A percentile compares a stretch with the other conserved stretches of the same genome.
phyloP scores from a whole-genome alignment of 2,329 filamentous ascomycete species.

The Xenoacremonium recifei region DNA sequence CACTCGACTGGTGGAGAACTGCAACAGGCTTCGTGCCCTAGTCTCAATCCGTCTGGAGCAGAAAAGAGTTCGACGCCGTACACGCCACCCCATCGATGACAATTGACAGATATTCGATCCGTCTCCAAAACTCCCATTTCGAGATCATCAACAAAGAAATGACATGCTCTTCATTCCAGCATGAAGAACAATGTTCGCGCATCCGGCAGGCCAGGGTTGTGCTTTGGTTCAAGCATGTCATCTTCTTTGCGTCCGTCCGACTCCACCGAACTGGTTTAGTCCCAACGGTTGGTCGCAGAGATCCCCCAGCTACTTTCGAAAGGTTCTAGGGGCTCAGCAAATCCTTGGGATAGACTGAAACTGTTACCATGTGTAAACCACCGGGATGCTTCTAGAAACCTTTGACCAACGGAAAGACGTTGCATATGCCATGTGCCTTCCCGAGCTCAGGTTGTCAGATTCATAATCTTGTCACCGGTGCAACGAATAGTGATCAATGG shows the following conservation, averaged over 20 bases:
- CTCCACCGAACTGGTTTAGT: not conserved
- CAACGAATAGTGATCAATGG: not conserved
- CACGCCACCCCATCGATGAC: slow-evolving; percentile 9
- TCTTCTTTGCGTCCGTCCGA: not conserved
- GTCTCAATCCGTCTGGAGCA: slow-evolving; percentile 17
- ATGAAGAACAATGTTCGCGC: too few relatives aligned
- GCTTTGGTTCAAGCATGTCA: too few relatives aligned
- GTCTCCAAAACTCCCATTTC: too few relatives aligned
- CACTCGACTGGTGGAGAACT: slow-evolving; percentile 14
- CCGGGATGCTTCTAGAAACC: not conserved
- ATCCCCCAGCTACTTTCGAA: not conserved
- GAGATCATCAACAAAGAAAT: too few relatives aligned
- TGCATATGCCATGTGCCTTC: not conserved
- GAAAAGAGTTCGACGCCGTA: slow-evolving; percentile 7
- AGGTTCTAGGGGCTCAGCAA: not conserved
- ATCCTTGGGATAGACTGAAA: not conserved
- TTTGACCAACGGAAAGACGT: not conserved
- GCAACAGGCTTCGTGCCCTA: slow-evolving; percentile 16
- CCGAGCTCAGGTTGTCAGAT: too few relatives aligned
- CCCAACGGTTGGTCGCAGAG: not conserved
- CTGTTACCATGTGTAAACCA: not conserved
- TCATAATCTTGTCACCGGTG: too few relatives aligned
- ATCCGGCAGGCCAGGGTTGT: too few relatives aligned
- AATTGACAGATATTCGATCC: too few relatives aligned
- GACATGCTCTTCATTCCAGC: too few relatives aligned